Evolutionary conservation across 1,284 basidiomycete species (phyloP).

Genomic region (Singerocomus inundabilis): DNA sequence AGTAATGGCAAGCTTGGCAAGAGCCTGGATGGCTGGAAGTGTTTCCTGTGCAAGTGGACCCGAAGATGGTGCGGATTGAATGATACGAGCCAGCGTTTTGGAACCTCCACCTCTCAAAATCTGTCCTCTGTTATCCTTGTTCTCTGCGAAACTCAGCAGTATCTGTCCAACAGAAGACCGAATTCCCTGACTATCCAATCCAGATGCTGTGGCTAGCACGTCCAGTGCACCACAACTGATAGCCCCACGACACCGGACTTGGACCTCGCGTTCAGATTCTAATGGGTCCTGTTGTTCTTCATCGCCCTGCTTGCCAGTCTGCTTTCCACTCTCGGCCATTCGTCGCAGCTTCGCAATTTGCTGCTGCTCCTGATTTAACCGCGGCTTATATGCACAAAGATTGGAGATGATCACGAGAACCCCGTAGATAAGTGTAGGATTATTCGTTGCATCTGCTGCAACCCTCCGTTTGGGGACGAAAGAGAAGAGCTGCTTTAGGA

Average conservation of each 20-base stretch:
- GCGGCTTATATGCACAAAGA: constrained; percentile 66
- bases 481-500: constrained; percentile 63
- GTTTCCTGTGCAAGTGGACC: constrained; percentile 23
- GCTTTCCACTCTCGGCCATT: constrained; percentile 60
- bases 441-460: constrained; percentile 27
- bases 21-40: constrained; percentile 77
- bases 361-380: constrained; percentile 73
- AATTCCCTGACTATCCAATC: constrained; percentile 56
- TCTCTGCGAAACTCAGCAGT: constrained; percentile 73
- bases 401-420: constrained; percentile 74
- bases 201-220: constrained; percentile 58
- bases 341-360: constrained; percentile 75
- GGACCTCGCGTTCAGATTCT: constrained; percentile 66
- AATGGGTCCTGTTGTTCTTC: constrained; percentile 36
- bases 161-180: constrained; percentile 52
- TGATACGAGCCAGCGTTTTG: constrained; percentile 62
- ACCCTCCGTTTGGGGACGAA: constrained; percentile 53
- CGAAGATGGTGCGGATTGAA: constrained; percentile 41
- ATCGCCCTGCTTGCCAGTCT: constrained; percentile 14
- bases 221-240: constrained; percentile 62
- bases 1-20: constrained; percentile 92
- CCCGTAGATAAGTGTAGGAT: constrained; percentile 69
- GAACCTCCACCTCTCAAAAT: constrained; percentile 85
- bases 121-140: constrained; percentile 72
- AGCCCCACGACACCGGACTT: constrained; percentile 53